A percentile compares a stretch with the other conserved stretches of the same genome.
These are phyloP conservation scores for Vachellia pachyceras DNA, from an alignment of 306 rosid genomes.

Conservation along the genomic window DNA sequence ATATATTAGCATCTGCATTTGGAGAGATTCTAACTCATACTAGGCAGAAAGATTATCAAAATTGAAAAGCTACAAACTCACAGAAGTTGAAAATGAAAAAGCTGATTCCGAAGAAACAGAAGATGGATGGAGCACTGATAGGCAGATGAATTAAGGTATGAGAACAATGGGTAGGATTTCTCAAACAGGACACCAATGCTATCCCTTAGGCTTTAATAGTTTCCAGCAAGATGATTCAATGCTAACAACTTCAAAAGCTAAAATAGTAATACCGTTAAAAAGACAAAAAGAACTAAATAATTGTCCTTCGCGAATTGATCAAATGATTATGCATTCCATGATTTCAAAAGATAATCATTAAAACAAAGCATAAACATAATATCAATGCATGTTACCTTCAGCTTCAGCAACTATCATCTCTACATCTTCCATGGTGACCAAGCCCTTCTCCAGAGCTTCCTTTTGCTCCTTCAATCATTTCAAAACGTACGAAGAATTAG, in stretches of 20 bases:
- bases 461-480: constrained; percentile 67
- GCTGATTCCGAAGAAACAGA: not conserved
- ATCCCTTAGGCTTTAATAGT: not conserved
- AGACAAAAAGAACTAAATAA: not conserved
- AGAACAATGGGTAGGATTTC: not conserved
- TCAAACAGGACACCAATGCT: not conserved
- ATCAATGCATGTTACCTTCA: constrained; percentile 52
- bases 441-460: constrained; percentile 68
- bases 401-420: constrained; percentile 85
- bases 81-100: not conserved
- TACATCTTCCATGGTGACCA: constrained; percentile 77
- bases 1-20: not conserved
- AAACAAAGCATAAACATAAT: not conserved
- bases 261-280: not conserved
- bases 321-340: not conserved
- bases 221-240: not conserved
- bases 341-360: not conserved
- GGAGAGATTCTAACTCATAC: not conserved
- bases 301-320: not conserved
- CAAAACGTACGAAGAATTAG: not conserved
- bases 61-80: not conserved
- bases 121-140: not conserved
- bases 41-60: not conserved
- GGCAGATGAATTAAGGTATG: not conserved
- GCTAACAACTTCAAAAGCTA: not conserved